Percentiles rank a stretch among this genome's conserved stretches.
phyloP scores from a whole-genome alignment of 169 alveolate genomes.

The Perkinsus olseni region DNA sequence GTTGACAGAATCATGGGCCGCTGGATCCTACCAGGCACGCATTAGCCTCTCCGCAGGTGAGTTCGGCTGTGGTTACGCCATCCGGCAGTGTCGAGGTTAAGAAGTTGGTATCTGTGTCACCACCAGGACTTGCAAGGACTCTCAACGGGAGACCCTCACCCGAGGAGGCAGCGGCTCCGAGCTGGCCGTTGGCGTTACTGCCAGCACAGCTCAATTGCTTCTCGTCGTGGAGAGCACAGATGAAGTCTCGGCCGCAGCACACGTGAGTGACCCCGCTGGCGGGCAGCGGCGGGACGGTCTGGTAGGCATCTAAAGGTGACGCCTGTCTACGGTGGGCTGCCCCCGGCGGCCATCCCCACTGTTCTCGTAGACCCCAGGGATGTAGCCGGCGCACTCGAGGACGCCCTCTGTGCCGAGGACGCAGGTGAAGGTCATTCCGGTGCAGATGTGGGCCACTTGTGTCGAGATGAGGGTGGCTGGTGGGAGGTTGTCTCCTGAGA shows the following conservation, averaged over 20 bases:
- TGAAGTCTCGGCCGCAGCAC: background rate
- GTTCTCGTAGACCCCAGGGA: background rate
- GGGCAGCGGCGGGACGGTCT: background rate
- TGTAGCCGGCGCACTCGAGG: background rate
- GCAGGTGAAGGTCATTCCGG: background rate
- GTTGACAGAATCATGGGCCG: background rate
- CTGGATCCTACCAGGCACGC: background rate
- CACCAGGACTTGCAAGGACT: background rate
- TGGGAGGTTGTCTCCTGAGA: background rate
- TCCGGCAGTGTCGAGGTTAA: background rate
- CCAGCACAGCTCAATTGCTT: background rate
- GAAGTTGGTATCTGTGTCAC: background rate
- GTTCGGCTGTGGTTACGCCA: background rate
- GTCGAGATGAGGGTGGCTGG: background rate
- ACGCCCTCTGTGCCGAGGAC: background rate
- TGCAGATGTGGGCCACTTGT: background rate
- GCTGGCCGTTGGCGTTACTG: background rate
- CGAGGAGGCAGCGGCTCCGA: background rate
- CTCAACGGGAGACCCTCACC: background rate
- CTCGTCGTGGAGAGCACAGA: background rate
- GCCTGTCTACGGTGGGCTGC: too few species aligned
- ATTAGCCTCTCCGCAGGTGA: background rate
- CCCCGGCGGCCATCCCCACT: too few species aligned
- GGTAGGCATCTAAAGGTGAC: background rate
- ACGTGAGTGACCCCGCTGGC: background rate